Evolutionary conservation across 148 eudicot species (phyloP).

Genomic region (Chenopodium quinoa): DNA sequence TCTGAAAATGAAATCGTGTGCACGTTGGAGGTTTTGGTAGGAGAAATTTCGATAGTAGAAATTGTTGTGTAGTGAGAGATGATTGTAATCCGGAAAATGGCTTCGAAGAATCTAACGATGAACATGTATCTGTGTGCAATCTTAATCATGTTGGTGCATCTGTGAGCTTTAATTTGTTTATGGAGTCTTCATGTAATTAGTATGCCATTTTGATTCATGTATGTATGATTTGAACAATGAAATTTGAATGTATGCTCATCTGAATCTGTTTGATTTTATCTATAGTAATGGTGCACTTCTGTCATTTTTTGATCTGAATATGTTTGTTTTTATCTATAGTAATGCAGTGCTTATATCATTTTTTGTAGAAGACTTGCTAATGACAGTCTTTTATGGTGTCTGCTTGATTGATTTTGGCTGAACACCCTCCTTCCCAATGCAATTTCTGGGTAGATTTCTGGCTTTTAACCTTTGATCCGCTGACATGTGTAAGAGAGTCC

Average conservation of each 20-base stretch:
- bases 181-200: background rate
- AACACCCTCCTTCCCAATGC: background rate
- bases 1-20: background rate
- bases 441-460: background rate
- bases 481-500: background rate
- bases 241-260: too few species aligned
- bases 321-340: background rate
- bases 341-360: background rate
- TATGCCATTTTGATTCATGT: too few species aligned
- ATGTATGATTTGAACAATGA: too few species aligned
- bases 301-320: too few species aligned
- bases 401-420: background rate
- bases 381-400: background rate
- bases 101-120: background rate
- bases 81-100: background rate
- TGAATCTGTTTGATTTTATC: too few species aligned
- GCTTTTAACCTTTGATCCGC: background rate
- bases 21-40: background rate
- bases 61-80: background rate
- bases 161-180: background rate
- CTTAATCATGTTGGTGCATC: too few species aligned
- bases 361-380: background rate
- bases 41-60: background rate
- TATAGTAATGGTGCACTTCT: too few species aligned
- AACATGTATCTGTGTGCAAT: too few species aligned